Conservation (phyloP, 805 yeast genomes). For the Candida caryicola region DNA sequence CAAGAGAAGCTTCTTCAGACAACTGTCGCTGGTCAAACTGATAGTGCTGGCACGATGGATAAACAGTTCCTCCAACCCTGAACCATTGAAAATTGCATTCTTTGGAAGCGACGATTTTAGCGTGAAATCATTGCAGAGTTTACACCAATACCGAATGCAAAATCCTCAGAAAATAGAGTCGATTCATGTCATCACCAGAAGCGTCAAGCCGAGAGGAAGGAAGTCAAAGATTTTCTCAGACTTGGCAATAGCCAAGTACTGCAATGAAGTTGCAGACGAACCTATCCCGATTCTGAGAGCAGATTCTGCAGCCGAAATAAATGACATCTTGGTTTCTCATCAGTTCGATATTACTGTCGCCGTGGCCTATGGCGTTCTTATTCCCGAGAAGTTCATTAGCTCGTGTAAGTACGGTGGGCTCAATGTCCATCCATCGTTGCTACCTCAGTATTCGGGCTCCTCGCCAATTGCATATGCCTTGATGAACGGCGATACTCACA, state of each 20-base stretch:
- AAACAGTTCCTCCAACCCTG: not conserved
- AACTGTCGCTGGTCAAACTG: not conserved
- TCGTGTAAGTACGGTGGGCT: conserved; percentile 61
- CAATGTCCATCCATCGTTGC: conserved; percentile 88
- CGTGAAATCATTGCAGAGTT: conserved; percentile 46
- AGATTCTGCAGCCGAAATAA: conserved; percentile 45
- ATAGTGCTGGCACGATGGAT: not conserved
- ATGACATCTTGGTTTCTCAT: conserved; percentile 15
- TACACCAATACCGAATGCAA: conserved; percentile 21
- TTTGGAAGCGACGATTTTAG: conserved; percentile 81
- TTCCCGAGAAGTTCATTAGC: conserved; percentile 59
- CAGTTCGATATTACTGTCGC: conserved; percentile 73
- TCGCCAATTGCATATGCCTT: conserved; percentile 85
- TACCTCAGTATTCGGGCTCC: conserved; percentile 83
- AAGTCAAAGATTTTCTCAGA: conserved; percentile 45
- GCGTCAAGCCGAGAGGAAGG: conserved; percentile 65
- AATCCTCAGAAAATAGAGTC: conserved; percentile 22
- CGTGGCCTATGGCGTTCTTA: conserved; percentile 82
- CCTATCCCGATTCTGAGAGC: conserved; percentile 43
- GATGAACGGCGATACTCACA: conserved; percentile 53
- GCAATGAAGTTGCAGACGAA: not conserved
- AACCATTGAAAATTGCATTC: conserved; percentile 47
- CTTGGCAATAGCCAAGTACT: conserved; percentile 49
- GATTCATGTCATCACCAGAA: conserved; percentile 62
- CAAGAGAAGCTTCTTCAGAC: too few relatives aligned